phyloP scores from a whole-genome alignment of 768 basidiomycete species.

The Boletus barrowsii region DNA sequence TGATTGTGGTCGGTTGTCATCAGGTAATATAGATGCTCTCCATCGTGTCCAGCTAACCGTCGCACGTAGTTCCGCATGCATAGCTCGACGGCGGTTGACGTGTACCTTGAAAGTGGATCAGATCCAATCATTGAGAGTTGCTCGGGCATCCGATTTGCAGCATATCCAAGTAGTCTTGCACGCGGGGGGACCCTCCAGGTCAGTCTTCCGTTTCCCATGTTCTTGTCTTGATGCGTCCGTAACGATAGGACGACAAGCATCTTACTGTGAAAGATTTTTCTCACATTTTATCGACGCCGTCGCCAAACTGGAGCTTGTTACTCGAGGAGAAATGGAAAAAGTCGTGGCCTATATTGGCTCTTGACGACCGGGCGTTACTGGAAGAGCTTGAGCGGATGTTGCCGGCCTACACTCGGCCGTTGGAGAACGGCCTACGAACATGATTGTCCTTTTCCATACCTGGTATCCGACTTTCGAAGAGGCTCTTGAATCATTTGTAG shows the following conservation, averaged over 20 bases:
- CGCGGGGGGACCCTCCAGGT: constrained; percentile 9
- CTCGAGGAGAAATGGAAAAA: constrained; percentile 11
- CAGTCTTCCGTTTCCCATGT: background rate
- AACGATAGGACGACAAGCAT: constrained; percentile 35
- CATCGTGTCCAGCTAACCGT: background rate
- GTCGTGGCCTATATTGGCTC: constrained; percentile 22
- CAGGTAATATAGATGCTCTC: constrained; percentile 50
- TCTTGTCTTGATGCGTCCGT: background rate
- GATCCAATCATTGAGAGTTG: constrained; percentile 83
- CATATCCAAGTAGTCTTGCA: constrained; percentile 48
- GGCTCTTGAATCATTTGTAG: no score
- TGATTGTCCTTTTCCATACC: background rate
- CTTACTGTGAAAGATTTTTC: constrained; percentile 79
- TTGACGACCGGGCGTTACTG: constrained; percentile 15
- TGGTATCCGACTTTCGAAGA: no score
- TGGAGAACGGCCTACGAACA: background rate
- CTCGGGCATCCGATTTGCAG: constrained; percentile 54
- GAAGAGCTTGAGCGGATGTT: constrained; percentile 20
- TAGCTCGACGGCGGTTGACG: constrained; percentile 56
- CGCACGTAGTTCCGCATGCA: constrained; percentile 81
- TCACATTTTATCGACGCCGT: constrained; percentile 70
- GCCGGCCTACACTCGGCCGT: background rate
- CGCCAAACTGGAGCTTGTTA: constrained; percentile 64
- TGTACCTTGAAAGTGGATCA: constrained; percentile 65
- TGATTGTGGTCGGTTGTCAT: constrained; percentile 72